Percentiles rank a stretch among this genome's conserved stretches.
Conservation (phyloP, 1,139 yeast genomes). For the Sugiyamaella novakii region DNA sequence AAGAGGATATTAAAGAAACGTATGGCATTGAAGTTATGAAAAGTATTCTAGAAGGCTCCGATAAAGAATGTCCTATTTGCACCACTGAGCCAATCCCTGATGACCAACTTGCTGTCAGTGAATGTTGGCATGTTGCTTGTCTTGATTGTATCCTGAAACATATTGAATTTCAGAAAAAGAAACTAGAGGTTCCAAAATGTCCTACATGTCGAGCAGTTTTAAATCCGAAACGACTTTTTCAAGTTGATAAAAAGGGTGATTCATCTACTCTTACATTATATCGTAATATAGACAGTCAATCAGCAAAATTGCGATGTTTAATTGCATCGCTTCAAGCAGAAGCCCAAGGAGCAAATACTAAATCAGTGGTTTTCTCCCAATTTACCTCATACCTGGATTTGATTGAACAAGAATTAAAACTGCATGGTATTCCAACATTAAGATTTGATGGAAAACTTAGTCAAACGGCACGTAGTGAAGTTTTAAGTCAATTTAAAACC, state of each 20-base stretch:
- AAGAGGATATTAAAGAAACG: constrained; percentile 22
- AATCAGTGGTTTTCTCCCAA: constrained; percentile 87
- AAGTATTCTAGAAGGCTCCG: constrained; percentile 44
- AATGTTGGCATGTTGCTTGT: constrained; percentile 83
- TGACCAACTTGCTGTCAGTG: constrained; percentile 64
- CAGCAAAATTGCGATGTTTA: constrained; percentile 77
- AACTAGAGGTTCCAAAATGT: constrained; percentile 41
- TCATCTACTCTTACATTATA: constrained; percentile 9
- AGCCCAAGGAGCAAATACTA: constrained; percentile 41
- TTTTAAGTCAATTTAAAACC: constrained; percentile 58
- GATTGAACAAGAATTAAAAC: constrained; percentile 61
- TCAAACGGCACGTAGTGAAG: constrained; percentile 64
- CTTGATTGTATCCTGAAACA: constrained; percentile 73
- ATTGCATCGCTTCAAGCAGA: constrained; percentile 55
- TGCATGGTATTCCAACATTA: constrained; percentile 51
- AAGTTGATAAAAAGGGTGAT: constrained; percentile 28
- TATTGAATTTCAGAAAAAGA: constrained; percentile 45
- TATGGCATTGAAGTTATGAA: constrained; percentile 45
- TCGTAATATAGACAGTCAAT: constrained; percentile 33
- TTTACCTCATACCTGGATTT: constrained; percentile 82
- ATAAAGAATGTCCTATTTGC: constrained; percentile 82
- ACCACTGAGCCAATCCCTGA: constrained; percentile 58
- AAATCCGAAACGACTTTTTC: constrained; percentile 34
- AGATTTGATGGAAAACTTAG: constrained; percentile 83
- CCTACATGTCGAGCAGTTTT: constrained; percentile 45